phyloP scores from a whole-genome alignment of 2,329 filamentous ascomycete species.

The Aspergillus awamori region DNA sequence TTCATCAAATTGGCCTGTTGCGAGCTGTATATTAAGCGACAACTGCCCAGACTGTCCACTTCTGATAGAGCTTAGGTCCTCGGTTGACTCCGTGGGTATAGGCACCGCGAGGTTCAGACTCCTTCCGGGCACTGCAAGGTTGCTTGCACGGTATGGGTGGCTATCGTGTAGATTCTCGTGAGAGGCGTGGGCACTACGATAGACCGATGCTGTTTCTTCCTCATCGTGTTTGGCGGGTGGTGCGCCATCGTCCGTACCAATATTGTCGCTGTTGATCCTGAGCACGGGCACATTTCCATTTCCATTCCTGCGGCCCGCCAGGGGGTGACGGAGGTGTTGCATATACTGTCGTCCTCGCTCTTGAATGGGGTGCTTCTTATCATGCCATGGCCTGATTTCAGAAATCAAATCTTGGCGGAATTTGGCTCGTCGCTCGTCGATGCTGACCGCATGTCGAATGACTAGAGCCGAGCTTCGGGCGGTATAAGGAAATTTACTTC shows the following conservation, averaged over 20 bases:
- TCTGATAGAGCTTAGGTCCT: constrained; percentile 35
- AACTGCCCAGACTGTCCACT: constrained; percentile 32
- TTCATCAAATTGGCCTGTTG: constrained; percentile 16
- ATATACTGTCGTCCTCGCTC: constrained; percentile 28
- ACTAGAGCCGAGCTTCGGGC: constrained; percentile 57
- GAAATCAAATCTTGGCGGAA: constrained; percentile 61
- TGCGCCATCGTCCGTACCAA: constrained; percentile 5
- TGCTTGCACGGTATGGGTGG: constrained; percentile 35
- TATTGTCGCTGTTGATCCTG: constrained; percentile 31
- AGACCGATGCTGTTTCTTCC: constrained; percentile 31
- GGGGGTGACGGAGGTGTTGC: constrained; percentile 25
- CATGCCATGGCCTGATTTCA: constrained; percentile 39
- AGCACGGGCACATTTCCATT: constrained; percentile 34
- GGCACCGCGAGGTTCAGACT: constrained; percentile 33
- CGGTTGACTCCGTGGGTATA: constrained; percentile 28
- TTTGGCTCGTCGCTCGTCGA: constrained; percentile 61
- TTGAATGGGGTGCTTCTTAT: constrained; percentile 24
- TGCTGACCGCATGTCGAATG: constrained; percentile 61
- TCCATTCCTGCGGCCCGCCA: constrained; percentile 17
- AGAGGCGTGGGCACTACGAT: constrained; percentile 30
- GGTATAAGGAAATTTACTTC: constrained; percentile 70
- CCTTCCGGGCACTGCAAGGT: constrained; percentile 18
- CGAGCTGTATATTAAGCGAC: constrained; percentile 34
- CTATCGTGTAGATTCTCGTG: constrained; percentile 22
- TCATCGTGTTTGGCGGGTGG: constrained; percentile 12